Evolutionary conservation across 2,329 filamentous ascomycete species (phyloP).

Genomic region (Helotiales sp.): DNA sequence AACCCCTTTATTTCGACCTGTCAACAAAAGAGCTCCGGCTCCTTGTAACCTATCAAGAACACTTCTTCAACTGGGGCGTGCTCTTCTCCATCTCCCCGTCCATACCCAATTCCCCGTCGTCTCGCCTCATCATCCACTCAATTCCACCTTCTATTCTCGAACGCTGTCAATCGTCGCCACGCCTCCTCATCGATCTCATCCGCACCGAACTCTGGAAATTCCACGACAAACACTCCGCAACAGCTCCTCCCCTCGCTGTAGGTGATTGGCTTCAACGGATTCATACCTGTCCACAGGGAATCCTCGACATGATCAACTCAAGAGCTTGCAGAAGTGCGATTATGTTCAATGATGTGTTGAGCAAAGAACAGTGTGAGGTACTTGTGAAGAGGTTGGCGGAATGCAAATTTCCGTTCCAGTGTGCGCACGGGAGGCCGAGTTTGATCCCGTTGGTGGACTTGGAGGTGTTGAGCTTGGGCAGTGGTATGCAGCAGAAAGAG

Average conservation of each 20-base stretch:
- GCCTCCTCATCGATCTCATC: constrained; percentile 74
- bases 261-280: constrained; percentile 64
- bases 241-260: not conserved
- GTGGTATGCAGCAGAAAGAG: not conserved
- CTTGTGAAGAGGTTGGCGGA: constrained; percentile 62
- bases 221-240: constrained; percentile 19
- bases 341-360: constrained; percentile 82
- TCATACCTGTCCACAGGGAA: constrained; percentile 71
- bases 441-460: constrained; percentile 65
- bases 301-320: constrained; percentile 78
- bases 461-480: not conserved
- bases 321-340: constrained; percentile 79
- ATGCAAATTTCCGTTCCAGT: constrained; percentile 80
- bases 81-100: constrained; percentile 51
- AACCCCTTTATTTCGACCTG: constrained; percentile 68
- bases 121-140: constrained; percentile 54
- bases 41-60: constrained; percentile 56
- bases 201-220: constrained; percentile 75
- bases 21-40: constrained; percentile 62
- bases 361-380: constrained; percentile 58
- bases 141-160: constrained; percentile 77
- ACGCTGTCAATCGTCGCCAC: constrained; percentile 74
- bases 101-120: not conserved
- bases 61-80: constrained; percentile 75
- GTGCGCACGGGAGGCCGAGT: constrained; percentile 76